phyloP scores from a whole-genome alignment of 495 filamentous ascomycete species.

The Talaromyces thailandensis region DNA sequence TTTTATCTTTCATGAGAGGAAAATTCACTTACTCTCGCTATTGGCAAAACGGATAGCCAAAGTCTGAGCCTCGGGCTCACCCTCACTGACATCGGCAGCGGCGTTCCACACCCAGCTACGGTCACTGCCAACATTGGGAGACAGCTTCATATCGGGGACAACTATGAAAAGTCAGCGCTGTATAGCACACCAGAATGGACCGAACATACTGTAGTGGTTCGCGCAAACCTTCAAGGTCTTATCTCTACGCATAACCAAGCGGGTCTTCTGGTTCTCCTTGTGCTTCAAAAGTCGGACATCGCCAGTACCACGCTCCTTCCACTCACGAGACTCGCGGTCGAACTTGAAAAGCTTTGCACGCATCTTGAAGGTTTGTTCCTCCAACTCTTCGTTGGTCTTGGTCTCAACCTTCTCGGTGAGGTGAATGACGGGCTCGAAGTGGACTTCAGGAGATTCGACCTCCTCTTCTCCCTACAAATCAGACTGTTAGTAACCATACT shows the following conservation, averaged over 20 bases:
- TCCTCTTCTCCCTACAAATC: constrained; percentile 44
- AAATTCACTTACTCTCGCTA: constrained; percentile 71
- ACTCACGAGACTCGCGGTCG: constrained; percentile 79
- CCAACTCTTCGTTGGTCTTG: constrained; percentile 97
- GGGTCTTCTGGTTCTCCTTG: constrained; percentile 94
- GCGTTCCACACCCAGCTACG: constrained; percentile 99
- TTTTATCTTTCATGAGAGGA: background rate
- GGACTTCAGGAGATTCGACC: constrained; percentile 79
- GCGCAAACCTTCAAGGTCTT: constrained; percentile 99
- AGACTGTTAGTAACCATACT: background rate
- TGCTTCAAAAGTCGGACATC: constrained; percentile 96
- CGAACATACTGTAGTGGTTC: constrained; percentile 93
- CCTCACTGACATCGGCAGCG: constrained; percentile 94
- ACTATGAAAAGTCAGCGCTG: constrained; percentile 41
- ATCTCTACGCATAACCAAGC: constrained; percentile 96
- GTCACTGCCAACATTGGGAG: constrained; percentile 93
- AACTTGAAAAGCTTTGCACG: constrained; percentile 99
- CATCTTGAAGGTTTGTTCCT: constrained; percentile 99
- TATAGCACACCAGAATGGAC: background rate
- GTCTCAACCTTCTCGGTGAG: constrained; percentile 92
- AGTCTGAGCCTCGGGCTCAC: constrained; percentile 91
- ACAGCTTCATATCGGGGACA: constrained; percentile 97
- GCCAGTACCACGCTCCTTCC: constrained; percentile 98
- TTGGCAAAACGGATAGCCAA: constrained; percentile 97
- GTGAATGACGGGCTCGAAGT: constrained; percentile 93